Base-by-base conservation (phyloP, 2,329 filamentous ascomycete species). In the Epichloe baconii region DNA sequence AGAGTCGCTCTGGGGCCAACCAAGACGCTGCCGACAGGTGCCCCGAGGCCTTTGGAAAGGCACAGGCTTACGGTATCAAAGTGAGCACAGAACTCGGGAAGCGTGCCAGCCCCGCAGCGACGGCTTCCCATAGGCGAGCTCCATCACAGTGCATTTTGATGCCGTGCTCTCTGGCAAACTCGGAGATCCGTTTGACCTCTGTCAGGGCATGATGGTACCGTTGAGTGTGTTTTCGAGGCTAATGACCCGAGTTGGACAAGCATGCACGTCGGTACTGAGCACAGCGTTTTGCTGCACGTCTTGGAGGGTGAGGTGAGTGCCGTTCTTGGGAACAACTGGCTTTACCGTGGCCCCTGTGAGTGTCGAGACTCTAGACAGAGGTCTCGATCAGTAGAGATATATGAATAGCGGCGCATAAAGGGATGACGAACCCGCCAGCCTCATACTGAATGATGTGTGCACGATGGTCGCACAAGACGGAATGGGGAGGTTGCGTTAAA, bases 161-260 rank as follows among this genome's bases (percentile, higher is more conserved):
- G 21, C 69, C 73, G 55, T 86, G 59, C 62, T 74, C 54, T 63
- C 74, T 75, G 0, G 83, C 87, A 73, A 86, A 95, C 1, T 72
- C 71, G 0, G 80, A 74, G 60, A 95, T 95, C 43, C 77, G 74
- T 53, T 72, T 74, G 10, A 82, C 76, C 64, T 95, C 88, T 1
- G 69, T 67, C 1, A 95, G 73, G 89, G 90, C 75, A 87, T 84
- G 44, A 95, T 74, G 59, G 82, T 81, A 23, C 89, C 89, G 51
- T 80, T 79, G 47, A 95, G 76, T 1, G 90, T 95, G 64, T 95
- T 95, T 63, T 96, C 89, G 46, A 95, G 72, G 55, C 79, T 83
- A 57, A 96, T 87, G 48, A 95, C 78, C 44, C 79, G 79, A 0
- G 89, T 95, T 0, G 89, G 88, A 60, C 85, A 89, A 35, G 75